Evolutionary conservation across 2,329 filamentous ascomycete species (phyloP).

Genomic region (Beauveria caledonica): DNA sequence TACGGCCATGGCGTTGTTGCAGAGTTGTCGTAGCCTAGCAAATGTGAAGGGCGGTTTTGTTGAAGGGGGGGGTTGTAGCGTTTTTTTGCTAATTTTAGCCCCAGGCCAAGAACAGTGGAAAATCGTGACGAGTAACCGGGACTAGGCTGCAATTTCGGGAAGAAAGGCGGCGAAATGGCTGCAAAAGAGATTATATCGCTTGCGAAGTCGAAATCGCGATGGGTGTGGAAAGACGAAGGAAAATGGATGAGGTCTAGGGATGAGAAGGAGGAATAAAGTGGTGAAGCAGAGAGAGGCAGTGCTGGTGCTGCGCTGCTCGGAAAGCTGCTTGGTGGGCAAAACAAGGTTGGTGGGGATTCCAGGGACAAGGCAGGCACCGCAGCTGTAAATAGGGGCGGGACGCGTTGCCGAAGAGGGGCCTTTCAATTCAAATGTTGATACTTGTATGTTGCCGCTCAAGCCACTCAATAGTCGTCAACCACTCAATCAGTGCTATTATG

Average conservation of each 20-base stretch:
- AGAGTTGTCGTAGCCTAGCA: not conserved
- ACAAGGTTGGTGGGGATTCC: not conserved
- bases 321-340: not conserved
- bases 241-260: not conserved
- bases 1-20: conserved; percentile 1
- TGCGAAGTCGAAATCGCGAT: not conserved
- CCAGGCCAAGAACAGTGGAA: not conserved
- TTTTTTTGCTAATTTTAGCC: conserved; percentile 3
- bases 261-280: not conserved
- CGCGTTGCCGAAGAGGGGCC: not conserved
- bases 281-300: not conserved
- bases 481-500: not conserved
- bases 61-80: not conserved
- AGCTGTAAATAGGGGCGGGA: not conserved
- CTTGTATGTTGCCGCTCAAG: not conserved
- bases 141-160: not conserved
- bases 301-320: not conserved
- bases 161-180: not conserved
- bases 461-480: not conserved
- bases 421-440: not conserved
- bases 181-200: not conserved
- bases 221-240: not conserved
- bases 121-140: not conserved
- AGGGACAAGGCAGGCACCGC: not conserved
- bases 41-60: not conserved